Evolutionary conservation across 2,329 filamentous ascomycete genomes (phyloP), one percentile per base, ranked within the genome.

Genomic region (Amphichorda felina): DNA sequence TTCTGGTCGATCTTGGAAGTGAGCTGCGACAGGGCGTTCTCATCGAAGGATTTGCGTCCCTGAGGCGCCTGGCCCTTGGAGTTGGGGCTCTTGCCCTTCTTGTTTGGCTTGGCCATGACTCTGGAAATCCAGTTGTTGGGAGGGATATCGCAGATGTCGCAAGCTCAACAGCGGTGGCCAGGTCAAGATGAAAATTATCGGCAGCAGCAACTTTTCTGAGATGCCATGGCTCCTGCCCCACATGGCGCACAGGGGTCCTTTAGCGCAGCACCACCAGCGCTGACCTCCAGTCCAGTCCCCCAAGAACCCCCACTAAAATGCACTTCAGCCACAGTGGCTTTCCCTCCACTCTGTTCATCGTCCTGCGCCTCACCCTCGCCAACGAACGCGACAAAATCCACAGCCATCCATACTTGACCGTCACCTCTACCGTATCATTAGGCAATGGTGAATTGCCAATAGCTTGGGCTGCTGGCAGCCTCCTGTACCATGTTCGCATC

Each of bases 1-100:
- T 61, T 63, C 44, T 68, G 60, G 45, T 76, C 70, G 41, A 79
- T 72, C 49, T 66, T 69, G 24, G 66, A 62, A 5, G 72, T 77
- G 46, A 78, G 51, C 40, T 68, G 60, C 7, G 61, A 60, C 38
- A 79, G 53, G 5, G 69, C 59, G 26, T 60, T 55, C 40, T 70
- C 62, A 42, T 74, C 62, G 40, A 78, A 68, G 1, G 28, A 7
- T n/a, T 22, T 34, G 40, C 38, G 17, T 45, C 40, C 34, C 38
- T 46, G 27, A 36, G 34, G 14, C 21, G 41, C 19, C 36, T 48
- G 47, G 45, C 25, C 46, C 46, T 40, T 57, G n/a, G n/a, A n/a
- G n/a, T n/a, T 58, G 45, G 34, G 18, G 47, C 45, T 29, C 40
- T 58, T 57, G 39, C 45, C 47, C 49, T 59, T 62, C 44, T 58